phyloP scores from a whole-genome alignment of 345 rosid species.

The Aurinia saxatilis region DNA sequence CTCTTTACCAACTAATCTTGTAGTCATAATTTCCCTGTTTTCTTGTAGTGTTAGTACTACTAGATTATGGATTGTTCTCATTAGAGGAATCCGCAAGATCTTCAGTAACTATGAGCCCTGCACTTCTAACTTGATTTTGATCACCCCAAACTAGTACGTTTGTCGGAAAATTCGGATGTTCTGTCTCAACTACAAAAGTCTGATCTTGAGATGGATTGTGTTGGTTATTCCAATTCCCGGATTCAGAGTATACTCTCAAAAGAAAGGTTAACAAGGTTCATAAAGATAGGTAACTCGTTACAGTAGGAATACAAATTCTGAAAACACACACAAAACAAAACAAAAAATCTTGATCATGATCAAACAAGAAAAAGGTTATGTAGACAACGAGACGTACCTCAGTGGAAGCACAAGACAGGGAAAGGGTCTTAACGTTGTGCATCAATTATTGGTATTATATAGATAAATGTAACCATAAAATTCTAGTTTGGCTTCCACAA shows the following conservation, averaged over 20 bases:
- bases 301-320: no score
- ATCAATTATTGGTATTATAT: neutral
- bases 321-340: no score
- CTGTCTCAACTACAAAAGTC: constrained; percentile 31
- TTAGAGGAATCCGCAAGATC: constrained; percentile 5
- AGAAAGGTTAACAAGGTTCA: no score
- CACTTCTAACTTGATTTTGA: constrained; percentile 47
- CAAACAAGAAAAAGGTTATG: no score
- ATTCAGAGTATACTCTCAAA: no score
- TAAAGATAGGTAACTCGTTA: no score
- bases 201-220: constrained; percentile 22
- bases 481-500: no score
- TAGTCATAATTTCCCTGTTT: no score
- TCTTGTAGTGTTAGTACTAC: neutral
- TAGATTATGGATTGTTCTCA: constrained; percentile 2
- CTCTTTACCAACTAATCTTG: no score
- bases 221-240: neutral
- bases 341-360: no score
- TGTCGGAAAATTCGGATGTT: constrained; percentile 58
- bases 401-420: neutral
- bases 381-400: neutral
- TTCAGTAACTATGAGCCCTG: constrained; percentile 34
- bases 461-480: neutral
- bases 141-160: constrained; percentile 81
- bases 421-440: neutral